phyloP scores from a whole-genome alignment of 768 basidiomycete genomes.

The Pholiota molesta region DNA sequence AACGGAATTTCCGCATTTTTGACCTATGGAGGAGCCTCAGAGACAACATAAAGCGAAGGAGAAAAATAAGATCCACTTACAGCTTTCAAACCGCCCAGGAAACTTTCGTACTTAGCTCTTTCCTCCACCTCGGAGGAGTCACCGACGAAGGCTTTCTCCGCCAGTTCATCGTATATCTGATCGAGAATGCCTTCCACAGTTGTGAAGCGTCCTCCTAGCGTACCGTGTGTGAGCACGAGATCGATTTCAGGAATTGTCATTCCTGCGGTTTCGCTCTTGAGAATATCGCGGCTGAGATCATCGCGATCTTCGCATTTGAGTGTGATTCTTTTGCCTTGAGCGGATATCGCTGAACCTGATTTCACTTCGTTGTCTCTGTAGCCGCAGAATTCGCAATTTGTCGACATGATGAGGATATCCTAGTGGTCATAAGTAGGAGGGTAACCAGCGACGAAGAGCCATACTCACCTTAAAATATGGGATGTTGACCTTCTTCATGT shows the following conservation, averaged over 20 bases:
- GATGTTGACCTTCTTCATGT: conserved; percentile 96
- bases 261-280: conserved; percentile 97
- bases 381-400: conserved; percentile 93
- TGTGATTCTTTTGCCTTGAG: conserved; percentile 82
- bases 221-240: conserved; percentile 87
- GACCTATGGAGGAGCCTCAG: conserved; percentile 46
- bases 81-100: conserved; percentile 77
- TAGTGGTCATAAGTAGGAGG: conserved; percentile 29
- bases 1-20: conserved; percentile 80
- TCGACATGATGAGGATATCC: conserved; percentile 98
- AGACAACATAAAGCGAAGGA: conserved; percentile 1
- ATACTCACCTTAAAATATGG: conserved; percentile 94
- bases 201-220: conserved; percentile 96
- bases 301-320: conserved; percentile 92
- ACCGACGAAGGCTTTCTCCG: conserved; percentile 83
- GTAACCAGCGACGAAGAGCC: neutral
- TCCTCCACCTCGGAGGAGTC: conserved; percentile 59
- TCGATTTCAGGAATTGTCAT: conserved; percentile 94
- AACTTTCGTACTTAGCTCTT: conserved; percentile 66
- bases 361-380: conserved; percentile 99
- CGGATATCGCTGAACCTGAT: conserved; percentile 87
- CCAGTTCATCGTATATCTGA: conserved; percentile 94
- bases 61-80: conserved; percentile 39
- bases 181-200: conserved; percentile 94
- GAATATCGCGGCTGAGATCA: conserved; percentile 89